Conservation (phyloP, 2,329 filamentous ascomycete species). For the Penicillium oxalicum region DNA sequence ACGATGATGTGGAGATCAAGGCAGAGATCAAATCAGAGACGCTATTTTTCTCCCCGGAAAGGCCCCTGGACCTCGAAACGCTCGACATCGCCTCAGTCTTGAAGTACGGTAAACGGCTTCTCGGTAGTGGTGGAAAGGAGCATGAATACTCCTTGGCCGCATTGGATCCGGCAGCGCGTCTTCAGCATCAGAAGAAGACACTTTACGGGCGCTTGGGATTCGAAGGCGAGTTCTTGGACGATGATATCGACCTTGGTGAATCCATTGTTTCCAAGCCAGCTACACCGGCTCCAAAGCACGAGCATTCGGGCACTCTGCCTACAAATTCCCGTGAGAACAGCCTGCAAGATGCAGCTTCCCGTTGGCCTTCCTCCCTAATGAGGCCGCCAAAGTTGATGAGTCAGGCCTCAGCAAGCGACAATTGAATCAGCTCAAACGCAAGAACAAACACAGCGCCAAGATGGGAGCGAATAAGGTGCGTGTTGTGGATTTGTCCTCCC, state of each 20-base stretch:
- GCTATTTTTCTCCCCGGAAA: constrained; percentile 45
- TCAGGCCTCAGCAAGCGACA: constrained; percentile 81
- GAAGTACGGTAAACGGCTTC: constrained; percentile 73
- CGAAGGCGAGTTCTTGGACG: constrained; percentile 75
- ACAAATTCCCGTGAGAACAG: constrained; percentile 40
- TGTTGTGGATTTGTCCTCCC: constrained; percentile 76
- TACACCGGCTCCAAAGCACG: constrained; percentile 44
- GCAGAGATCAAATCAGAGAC: constrained; percentile 38
- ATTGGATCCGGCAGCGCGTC: constrained; percentile 71
- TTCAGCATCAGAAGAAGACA: constrained; percentile 86
- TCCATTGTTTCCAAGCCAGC: constrained; percentile 42
- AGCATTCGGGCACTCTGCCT: constrained; percentile 45
- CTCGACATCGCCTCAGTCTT: constrained; percentile 76
- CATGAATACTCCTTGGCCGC: constrained; percentile 79
- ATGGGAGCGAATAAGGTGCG: constrained; percentile 84
- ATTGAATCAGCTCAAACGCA: constrained; percentile 88
- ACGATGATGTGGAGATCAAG: constrained; percentile 39
- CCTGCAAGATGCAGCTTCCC: constrained; percentile 37
- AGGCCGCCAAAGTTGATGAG: constrained; percentile 55
- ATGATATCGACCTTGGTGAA: constrained; percentile 65
- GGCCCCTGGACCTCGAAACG: constrained; percentile 61
- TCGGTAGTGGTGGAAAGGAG: constrained; percentile 73
- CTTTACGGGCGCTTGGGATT: constrained; percentile 76
- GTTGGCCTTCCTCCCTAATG: constrained; percentile 44
- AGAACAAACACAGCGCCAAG: constrained; percentile 83